Evolutionary conservation across 345 rosid species (phyloP).

Genomic region (Geranium rotundifolium): DNA sequence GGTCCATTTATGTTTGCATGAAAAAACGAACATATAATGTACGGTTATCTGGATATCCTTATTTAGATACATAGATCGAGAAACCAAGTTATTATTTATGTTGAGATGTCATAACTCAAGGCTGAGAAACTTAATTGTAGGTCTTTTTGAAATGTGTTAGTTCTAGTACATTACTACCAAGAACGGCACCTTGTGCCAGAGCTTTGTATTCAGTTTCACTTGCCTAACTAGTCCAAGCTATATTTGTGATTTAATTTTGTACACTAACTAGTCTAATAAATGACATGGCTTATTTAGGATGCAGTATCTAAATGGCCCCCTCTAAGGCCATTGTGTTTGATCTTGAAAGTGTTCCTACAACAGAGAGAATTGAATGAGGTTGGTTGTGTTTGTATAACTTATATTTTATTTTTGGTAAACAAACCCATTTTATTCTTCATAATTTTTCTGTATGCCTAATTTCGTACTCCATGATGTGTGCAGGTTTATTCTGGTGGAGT

Average conservation of each 20-base stretch:
- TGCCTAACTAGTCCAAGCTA: background rate
- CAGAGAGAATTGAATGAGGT: slow-evolving; percentile 97
- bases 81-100: no score
- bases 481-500: slow-evolving; percentile 93
- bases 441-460: background rate
- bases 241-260: background rate
- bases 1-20: no score
- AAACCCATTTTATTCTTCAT: background rate
- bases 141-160: no score
- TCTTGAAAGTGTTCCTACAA: slow-evolving; percentile 84
- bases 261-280: slow-evolving; percentile 9
- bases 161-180: no score
- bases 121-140: no score
- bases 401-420: background rate
- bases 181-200: no score
- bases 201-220: no score
- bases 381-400: slow-evolving; percentile 6
- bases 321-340: slow-evolving; percentile 66
- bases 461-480: slow-evolving; percentile 14
- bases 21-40: no score
- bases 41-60: no score
- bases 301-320: slow-evolving; percentile 64
- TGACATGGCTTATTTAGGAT: slow-evolving; percentile 20
- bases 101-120: no score
- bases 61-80: no score